Evolutionary conservation across 2,329 filamentous ascomycete species (phyloP).

Genomic region (Aspergillus phoenicis): DNA sequence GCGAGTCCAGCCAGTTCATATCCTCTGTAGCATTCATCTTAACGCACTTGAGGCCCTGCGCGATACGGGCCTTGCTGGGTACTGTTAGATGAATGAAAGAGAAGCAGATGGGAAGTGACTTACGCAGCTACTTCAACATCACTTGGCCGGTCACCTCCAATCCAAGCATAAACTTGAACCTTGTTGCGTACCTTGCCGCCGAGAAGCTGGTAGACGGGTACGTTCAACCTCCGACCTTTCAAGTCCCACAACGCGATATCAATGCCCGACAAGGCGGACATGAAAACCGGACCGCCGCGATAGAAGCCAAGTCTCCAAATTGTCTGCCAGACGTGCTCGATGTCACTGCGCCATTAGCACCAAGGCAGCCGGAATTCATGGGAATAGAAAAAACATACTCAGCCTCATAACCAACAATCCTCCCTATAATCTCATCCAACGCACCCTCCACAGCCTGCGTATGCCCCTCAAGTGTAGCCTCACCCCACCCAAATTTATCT

Average conservation of each 20-base stretch:
- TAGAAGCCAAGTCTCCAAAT: constrained; percentile 74
- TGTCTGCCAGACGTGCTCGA: constrained; percentile 79
- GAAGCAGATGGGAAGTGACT: constrained; percentile 24
- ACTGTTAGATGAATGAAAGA: not conserved
- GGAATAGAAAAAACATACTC: constrained; percentile 53
- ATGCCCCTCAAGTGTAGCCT: constrained; percentile 74
- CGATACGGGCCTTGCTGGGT: constrained; percentile 50
- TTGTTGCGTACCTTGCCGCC: constrained; percentile 72
- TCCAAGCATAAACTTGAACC: constrained; percentile 75
- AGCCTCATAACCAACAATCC: constrained; percentile 68
- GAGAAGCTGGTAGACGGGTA: constrained; percentile 72
- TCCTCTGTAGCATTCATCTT: constrained; percentile 84
- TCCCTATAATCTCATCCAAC: constrained; percentile 65
- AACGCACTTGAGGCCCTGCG: constrained; percentile 49
- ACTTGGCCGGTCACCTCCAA: constrained; percentile 70
- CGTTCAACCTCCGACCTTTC: constrained; percentile 64
- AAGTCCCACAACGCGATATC: constrained; percentile 82
- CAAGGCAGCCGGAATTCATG: fast-evolving
- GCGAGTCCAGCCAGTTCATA: constrained; percentile 75
- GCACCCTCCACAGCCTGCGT: constrained; percentile 74
- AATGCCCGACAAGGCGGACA: constrained; percentile 75
- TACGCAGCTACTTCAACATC: constrained; percentile 64
- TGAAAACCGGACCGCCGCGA: constrained; percentile 75
- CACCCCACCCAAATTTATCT: constrained; percentile 71
- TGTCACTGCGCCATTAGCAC: constrained; percentile 58